Base-by-base conservation (phyloP, 2,329 filamentous ascomycete genomes). In the Calonectria pseudoturangicola region DNA sequence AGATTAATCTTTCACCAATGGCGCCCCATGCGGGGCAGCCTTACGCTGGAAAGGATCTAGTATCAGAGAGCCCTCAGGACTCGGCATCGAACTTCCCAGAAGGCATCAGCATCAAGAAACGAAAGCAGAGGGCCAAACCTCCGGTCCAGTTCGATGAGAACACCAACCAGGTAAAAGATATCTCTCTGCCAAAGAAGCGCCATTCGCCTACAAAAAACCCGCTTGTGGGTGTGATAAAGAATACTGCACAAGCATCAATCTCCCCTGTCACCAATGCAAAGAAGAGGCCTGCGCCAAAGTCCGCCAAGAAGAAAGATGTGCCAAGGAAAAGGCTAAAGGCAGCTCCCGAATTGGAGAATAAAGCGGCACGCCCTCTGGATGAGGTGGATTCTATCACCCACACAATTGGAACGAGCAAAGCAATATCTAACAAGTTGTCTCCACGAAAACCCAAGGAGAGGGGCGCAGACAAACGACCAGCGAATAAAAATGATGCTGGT, bases 51-150 rank as follows among this genome's bases (percentile, higher is more conserved):
- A 48, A 25, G 8, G 27, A 62, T 4, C 47, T 33, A 62, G 18
- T 9, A 15, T 9, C 13, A 13, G 10, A 60, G 41, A 13, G 1
- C 27, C 12, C 18, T 7, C 30, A 39, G 5, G 51, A 21, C 12
- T 36, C 47, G 25, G 47, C 36, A 18, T 21, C 60, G 28, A 25
- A n/a, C 15, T 21, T 25, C 4, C 73, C 47, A 18, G 33, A 58
- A n/a, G 60, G 54, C 10, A 28, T 25, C 1, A 73, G 72, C 27
- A 50, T 18, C 7, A 80, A 64, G 66, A 83, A 76, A 39, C 75
- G 76, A n/a, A 83, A 77, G 63, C 84, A 85, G 72, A 76, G 81
- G 28, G 76, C 83, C 1, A 85, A 85, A 56, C 68, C 80, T 1
- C 81, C 84, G 1, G 67, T 85, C 2, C 70, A 79, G 4, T 83